These are phyloP conservation scores for Talaromyces sp. DNA, from an alignment of 2,329 filamentous ascomycete species.

Conservation along the genomic window DNA sequence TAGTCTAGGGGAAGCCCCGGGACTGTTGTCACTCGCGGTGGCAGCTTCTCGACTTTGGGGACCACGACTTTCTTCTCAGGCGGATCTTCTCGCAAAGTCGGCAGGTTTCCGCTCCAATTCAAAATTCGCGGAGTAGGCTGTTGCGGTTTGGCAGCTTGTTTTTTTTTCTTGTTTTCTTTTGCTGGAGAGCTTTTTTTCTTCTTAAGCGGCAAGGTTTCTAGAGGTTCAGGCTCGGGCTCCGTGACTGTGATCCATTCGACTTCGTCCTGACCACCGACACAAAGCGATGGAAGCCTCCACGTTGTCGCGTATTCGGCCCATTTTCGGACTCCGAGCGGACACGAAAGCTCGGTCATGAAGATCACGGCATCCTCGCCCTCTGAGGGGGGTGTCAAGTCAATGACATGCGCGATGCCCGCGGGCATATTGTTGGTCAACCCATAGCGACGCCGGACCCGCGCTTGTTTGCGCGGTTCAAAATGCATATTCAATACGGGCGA, in stretches of 20 bases:
- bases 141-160: not conserved
- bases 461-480: slow-evolving; percentile 25
- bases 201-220: not conserved
- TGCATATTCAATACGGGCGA: slow-evolving; percentile 27
- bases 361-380: slow-evolving; percentile 62
- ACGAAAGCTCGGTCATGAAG: slow-evolving; percentile 55
- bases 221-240: not conserved
- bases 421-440: slow-evolving; percentile 23
- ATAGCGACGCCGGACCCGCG: slow-evolving; percentile 26
- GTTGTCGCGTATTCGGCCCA: slow-evolving; percentile 48
- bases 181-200: not conserved
- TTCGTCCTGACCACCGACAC: slow-evolving; percentile 50
- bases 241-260: slow-evolving; percentile 13
- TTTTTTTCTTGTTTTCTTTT: not conserved
- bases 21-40: not conserved
- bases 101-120: slow-evolving; percentile 1
- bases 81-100: slow-evolving; percentile 7
- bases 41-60: not conserved
- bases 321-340: slow-evolving; percentile 51
- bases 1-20: slow-evolving; percentile 48
- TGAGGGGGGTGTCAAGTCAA: slow-evolving; percentile 60
- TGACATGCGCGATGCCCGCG: slow-evolving; percentile 51
- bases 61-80: not conserved
- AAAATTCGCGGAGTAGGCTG: not conserved
- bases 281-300: slow-evolving; percentile 33